Evolutionary conservation across 352 stramenopile genomes (phyloP).

Genomic region (Pythium pyrilobum): DNA sequence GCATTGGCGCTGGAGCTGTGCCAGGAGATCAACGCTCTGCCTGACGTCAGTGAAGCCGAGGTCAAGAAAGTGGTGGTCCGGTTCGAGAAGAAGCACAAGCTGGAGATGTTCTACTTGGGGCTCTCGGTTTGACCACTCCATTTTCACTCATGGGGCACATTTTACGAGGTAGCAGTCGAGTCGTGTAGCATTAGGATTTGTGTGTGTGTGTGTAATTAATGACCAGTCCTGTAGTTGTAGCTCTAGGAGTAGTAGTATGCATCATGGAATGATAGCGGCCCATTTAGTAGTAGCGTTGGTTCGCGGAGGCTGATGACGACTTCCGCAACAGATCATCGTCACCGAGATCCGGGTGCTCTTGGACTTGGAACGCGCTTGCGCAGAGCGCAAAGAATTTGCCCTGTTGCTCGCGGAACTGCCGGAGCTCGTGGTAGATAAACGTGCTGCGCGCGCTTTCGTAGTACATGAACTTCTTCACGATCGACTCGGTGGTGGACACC

Average conservation of each 20-base stretch:
- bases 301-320: not conserved
- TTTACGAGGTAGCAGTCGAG: too few relatives aligned
- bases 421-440: conserved; percentile 26
- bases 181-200: too few relatives aligned
- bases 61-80: conserved; percentile 16
- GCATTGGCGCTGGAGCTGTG: conserved; percentile 34
- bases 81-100: conserved; percentile 14
- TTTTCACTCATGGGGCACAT: too few relatives aligned
- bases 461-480: conserved; percentile 29
- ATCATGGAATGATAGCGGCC: too few relatives aligned
- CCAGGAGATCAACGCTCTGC: conserved; percentile 12
- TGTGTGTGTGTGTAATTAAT: not conserved
- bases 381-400: conserved; percentile 25
- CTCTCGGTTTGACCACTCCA: conserved; percentile 1
- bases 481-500: conserved; percentile 17
- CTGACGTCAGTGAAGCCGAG: conserved; percentile 3
- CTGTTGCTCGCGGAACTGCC: conserved; percentile 25
- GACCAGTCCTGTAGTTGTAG: not conserved
- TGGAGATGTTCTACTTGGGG: conserved; percentile 23
- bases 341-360: conserved; percentile 18
- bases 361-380: conserved; percentile 17
- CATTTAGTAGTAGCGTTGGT: not conserved
- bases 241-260: too few relatives aligned
- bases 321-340: conserved; percentile 4
- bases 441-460: conserved; percentile 24